Conservation (phyloP, 139 green algal species). For the Chlorella sp. region DNA sequence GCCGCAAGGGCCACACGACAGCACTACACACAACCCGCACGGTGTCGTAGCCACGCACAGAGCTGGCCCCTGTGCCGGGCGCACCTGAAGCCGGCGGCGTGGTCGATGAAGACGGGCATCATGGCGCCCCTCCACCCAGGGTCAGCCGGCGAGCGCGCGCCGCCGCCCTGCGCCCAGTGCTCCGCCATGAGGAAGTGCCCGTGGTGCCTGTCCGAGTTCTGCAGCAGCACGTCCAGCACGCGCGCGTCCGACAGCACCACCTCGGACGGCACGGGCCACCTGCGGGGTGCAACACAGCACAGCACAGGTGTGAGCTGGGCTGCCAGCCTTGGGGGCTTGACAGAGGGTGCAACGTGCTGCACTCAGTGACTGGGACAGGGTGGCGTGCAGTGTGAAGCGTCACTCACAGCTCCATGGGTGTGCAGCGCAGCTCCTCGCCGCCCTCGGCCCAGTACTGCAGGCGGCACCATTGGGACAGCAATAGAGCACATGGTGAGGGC, state of each 20-base stretch:
- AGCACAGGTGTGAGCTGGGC: too few relatives aligned
- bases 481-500: too few relatives aligned
- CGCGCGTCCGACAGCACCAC: constrained; percentile 66
- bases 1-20: too few relatives aligned
- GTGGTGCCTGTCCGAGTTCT: constrained; percentile 61
- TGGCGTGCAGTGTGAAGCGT: neutral
- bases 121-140: constrained; percentile 3
- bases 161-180: constrained; percentile 56
- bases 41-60: too few relatives aligned
- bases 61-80: too few relatives aligned
- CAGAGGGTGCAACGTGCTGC: too few relatives aligned
- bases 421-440: neutral
- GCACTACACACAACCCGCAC: too few relatives aligned
- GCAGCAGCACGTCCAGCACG: constrained; percentile 80
- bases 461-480: too few relatives aligned
- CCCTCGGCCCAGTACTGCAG: neutral
- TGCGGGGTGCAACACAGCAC: neutral
- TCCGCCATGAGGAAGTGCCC: constrained; percentile 70
- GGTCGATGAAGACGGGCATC: constrained; percentile 73
- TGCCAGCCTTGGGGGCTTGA: too few relatives aligned
- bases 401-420: neutral
- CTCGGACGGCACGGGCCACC: constrained; percentile 34
- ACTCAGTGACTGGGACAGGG: too few relatives aligned
- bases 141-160: neutral
- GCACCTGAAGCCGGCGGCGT: constrained; percentile 76